Percentiles rank a stretch among this genome's conserved stretches.
Conservation (phyloP, 169 alveolate genomes). For the Toxoplasma gondii region DNA sequence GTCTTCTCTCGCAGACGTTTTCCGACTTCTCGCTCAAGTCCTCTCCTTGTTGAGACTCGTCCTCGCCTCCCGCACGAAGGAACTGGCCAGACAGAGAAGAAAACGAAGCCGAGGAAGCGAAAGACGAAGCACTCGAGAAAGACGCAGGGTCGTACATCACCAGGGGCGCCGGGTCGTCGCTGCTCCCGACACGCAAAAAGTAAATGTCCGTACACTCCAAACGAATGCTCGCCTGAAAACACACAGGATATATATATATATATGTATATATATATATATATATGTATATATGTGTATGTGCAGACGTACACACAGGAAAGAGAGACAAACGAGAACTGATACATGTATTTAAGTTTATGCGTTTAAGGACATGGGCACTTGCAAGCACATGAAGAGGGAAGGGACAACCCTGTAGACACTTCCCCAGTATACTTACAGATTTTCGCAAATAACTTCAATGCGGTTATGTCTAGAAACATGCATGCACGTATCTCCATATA, state of each 20-base stretch:
- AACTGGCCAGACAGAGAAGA: not conserved
- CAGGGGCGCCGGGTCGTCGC: constrained; percentile 43
- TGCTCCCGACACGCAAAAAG: not conserved
- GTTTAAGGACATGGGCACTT: too few species aligned
- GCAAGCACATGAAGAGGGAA: too few species aligned
- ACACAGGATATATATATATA: not conserved
- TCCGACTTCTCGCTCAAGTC: not conserved
- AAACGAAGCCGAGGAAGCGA: not conserved
- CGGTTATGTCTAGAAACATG: too few species aligned
- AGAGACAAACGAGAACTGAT: not conserved
- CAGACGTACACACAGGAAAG: not conserved
- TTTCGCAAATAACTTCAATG: too few species aligned
- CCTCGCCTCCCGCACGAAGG: not conserved
- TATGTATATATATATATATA: not conserved
- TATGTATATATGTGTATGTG: not conserved
- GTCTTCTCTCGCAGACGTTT: not conserved
- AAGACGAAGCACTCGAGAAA: not conserved
- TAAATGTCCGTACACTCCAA: constrained; percentile 11
- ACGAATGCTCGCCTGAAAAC: constrained; percentile 32
- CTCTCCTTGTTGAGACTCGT: not conserved
- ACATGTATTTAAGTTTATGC: too few species aligned
- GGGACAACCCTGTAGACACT: too few species aligned
- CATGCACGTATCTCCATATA: too few species aligned
- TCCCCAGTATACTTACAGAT: too few species aligned
- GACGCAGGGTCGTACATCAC: constrained; percentile 7